Conservation (phyloP, 2,329 filamentous ascomycete genomes). For the Aureobasidium sp. region DNA sequence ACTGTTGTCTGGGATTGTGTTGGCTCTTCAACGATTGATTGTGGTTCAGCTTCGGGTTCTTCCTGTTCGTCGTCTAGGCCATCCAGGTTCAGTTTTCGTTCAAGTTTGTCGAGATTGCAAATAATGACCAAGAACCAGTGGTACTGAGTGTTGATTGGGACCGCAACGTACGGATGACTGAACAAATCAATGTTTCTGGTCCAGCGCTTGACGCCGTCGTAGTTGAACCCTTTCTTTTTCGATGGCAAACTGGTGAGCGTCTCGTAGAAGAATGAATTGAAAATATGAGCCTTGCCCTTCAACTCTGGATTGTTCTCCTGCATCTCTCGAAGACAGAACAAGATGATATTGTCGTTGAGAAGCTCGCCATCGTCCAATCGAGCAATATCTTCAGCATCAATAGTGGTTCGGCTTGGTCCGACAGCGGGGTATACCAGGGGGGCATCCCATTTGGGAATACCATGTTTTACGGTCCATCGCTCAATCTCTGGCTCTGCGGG, state of each 20-base stretch:
- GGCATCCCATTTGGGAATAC: slow-evolving; percentile 20
- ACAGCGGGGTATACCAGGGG: slow-evolving; percentile 53
- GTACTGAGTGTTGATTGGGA: slow-evolving; percentile 75
- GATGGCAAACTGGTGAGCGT: slow-evolving; percentile 55
- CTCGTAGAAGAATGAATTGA: slow-evolving; percentile 88
- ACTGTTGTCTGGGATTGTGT: neutral
- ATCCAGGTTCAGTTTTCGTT: neutral
- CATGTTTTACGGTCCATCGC: slow-evolving; percentile 1
- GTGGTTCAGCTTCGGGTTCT: neutral
- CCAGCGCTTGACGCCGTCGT: slow-evolving; percentile 78
- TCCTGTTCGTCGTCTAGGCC: neutral
- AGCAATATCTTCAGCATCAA: slow-evolving; percentile 63
- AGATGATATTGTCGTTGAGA: slow-evolving; percentile 86
- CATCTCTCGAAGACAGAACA: slow-evolving; percentile 63
- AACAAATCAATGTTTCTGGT: slow-evolving; percentile 80
- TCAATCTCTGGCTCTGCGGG: neutral
- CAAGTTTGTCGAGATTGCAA: slow-evolving; percentile 61
- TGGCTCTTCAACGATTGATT: neutral
- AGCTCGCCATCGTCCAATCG: slow-evolving; percentile 77
- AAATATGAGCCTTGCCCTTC: slow-evolving; percentile 63
- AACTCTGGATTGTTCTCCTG: slow-evolving; percentile 26
- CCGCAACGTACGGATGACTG: slow-evolving; percentile 76
- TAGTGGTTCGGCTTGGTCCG: slow-evolving; percentile 53
- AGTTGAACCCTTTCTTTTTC: slow-evolving; percentile 58
- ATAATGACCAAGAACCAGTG: slow-evolving; percentile 98